A percentile compares a stretch with the other conserved stretches of the same genome.
Conservation (phyloP, 2,329 filamentous ascomycete genomes). For the Penicillium janthinellum region DNA sequence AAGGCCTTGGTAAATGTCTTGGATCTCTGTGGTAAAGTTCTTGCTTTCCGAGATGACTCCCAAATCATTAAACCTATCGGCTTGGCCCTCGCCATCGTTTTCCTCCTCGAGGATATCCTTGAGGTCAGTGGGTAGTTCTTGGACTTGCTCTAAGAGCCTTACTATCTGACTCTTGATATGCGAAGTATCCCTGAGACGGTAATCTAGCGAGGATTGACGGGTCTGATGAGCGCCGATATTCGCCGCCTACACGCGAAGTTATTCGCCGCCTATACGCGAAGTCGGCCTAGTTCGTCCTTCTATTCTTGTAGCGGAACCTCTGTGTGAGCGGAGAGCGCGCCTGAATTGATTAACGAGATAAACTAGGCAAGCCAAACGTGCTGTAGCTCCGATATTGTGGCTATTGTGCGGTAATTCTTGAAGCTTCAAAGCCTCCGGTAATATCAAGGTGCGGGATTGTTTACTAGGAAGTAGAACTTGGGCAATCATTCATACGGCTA, state of each 20-base stretch:
- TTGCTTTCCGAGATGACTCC: too few relatives aligned
- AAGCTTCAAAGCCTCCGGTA: too few relatives aligned
- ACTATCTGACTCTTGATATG: constrained; percentile 18
- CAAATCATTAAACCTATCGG: too few relatives aligned
- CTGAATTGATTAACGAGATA: neutral
- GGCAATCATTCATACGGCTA: neutral
- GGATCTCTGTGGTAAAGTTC: constrained; percentile 2
- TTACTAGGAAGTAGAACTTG: too few relatives aligned
- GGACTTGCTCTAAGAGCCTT: neutral
- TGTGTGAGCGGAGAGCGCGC: neutral
- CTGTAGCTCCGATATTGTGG: neutral
- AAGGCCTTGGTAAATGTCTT: constrained; percentile 21
- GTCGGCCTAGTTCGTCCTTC: constrained; percentile 24
- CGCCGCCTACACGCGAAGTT: constrained; percentile 32
- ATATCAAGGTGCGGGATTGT: too few relatives aligned
- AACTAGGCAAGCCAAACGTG: neutral
- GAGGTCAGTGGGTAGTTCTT: constrained; percentile 16
- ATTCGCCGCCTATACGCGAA: too few relatives aligned
- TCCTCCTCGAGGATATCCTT: constrained; percentile 8
- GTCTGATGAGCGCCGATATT: constrained; percentile 37
- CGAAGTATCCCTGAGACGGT: constrained; percentile 32
- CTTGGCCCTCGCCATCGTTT: neutral
- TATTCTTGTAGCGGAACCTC: constrained; percentile 11
- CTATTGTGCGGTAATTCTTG: neutral
- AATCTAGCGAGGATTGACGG: constrained; percentile 33